Evolutionary conservation across 257 asterid species (phyloP), one percentile per base, ranked within the genome.

Genomic region (Plantago major): DNA sequence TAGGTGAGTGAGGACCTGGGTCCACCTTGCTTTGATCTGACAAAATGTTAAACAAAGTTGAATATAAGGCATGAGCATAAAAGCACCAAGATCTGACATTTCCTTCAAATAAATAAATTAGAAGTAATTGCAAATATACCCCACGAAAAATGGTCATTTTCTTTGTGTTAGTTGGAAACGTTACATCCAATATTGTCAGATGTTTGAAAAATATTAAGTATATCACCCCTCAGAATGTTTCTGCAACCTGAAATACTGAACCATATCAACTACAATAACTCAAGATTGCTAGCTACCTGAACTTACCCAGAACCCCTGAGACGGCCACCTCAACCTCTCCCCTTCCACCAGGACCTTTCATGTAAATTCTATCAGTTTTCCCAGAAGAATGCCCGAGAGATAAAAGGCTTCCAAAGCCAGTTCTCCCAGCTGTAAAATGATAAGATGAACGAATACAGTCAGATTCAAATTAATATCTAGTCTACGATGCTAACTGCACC

Each of bases 281-380:
- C 63, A 58, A 19, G 11, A 59, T 13, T 11, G 50, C 64, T 12
- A 40, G 50, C 64, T 12, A 58, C 3, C 48, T 47, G n/a, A 46
- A 64, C 74, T 71, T 76, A 85, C 99, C 97, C 67, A 77, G 79
- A 82, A 93, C 84, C 67, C 97, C 94, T 60, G 97, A 87, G 65
- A 93, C 99, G 52, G 99, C 99, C 55, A 93, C 99, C 82, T 93
- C 99, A 68, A 93, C 97, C 82, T 87, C 96, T 14, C 99, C 99
- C 58, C 95, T 96, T 38, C 99, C 99, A 48, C 99, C 99, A 51
- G 99, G 99, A 55, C 99, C 99, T 82, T 83, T 93, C 99, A 89
- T 89, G 84, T 81, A 93, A 60, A 93, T 84, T 60, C 91, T 81
- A 73, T 87, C 96, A 17, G 95, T 85, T 83, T 79, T 87, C 72